Evolutionary conservation across 768 basidiomycete genomes (phyloP).

Genomic region (Tulasnella sp.): DNA sequence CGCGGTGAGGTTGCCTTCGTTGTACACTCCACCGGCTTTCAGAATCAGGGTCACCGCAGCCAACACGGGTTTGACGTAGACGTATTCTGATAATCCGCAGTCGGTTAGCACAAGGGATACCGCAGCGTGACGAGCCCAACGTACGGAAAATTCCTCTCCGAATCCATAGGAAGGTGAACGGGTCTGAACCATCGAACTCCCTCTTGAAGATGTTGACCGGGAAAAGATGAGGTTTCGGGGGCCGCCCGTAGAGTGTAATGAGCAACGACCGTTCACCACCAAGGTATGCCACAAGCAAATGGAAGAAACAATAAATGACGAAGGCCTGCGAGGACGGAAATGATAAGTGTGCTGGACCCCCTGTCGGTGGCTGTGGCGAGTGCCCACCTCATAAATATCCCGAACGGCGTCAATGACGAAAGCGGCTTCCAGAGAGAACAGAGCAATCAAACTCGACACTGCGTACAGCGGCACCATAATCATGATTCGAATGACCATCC

Average conservation of each 20-base stretch:
- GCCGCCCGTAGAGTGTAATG: slow-evolving; percentile 85
- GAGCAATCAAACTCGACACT: slow-evolving; percentile 82
- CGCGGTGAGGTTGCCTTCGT: slow-evolving; percentile 81
- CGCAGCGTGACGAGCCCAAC: slow-evolving; percentile 33
- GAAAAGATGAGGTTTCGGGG: slow-evolving; percentile 81
- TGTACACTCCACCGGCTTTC: slow-evolving; percentile 81
- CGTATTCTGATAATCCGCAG: slow-evolving; percentile 66
- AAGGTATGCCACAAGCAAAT: slow-evolving; percentile 72
- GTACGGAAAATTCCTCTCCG: slow-evolving; percentile 93
- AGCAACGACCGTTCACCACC: slow-evolving; percentile 93
- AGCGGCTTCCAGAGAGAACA: slow-evolving; percentile 90
- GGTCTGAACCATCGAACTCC: slow-evolving; percentile 92
- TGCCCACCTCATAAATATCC: slow-evolving; percentile 88
- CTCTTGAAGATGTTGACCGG: slow-evolving; percentile 77
- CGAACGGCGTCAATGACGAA: slow-evolving; percentile 94
- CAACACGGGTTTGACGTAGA: slow-evolving; percentile 89
- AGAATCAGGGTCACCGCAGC: slow-evolving; percentile 79
- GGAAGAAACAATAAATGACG: slow-evolving; percentile 91
- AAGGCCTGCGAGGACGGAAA: slow-evolving; percentile 56
- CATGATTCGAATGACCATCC: slow-evolving; percentile 94
- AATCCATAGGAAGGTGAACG: slow-evolving; percentile 86
- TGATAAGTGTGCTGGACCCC: neutral
- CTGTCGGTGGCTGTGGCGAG: neutral
- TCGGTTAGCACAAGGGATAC: neutral
- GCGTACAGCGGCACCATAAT: slow-evolving; percentile 91